Evolutionary conservation across 495 filamentous ascomycete genomes (phyloP).

Genomic region (Sphaerosporella brunnea): DNA sequence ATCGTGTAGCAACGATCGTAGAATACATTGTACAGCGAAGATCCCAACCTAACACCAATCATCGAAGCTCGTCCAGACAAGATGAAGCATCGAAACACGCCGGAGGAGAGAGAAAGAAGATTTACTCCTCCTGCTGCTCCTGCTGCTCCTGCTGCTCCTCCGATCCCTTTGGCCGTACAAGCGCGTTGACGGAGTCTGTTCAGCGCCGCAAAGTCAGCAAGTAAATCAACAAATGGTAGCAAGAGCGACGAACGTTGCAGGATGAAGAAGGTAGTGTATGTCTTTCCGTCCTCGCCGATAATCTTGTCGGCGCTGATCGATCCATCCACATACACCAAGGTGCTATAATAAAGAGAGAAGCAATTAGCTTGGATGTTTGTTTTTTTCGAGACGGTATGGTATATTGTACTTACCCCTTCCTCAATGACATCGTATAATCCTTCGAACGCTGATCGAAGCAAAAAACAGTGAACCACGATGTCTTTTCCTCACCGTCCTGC

Average conservation of each 20-base stretch:
- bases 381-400: background rate
- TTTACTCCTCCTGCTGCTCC: background rate
- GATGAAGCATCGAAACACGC: too few species aligned
- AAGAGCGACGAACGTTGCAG: background rate
- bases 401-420: background rate
- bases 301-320: background rate
- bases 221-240: background rate
- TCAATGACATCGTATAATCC: background rate
- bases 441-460: background rate
- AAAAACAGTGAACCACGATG: background rate
- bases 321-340: background rate
- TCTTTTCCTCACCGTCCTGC: background rate
- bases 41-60: too few species aligned
- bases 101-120: too few species aligned
- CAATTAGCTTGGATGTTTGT: background rate
- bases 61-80: too few species aligned
- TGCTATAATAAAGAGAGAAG: too few species aligned
- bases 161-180: background rate
- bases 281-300: background rate
- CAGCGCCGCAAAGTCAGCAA: background rate
- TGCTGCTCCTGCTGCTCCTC: background rate
- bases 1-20: too few species aligned
- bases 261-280: background rate
- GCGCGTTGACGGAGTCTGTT: background rate
- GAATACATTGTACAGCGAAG: too few species aligned